Base-by-base conservation (phyloP, 257 asterid genomes). In the Euphrasia confusa region DNA sequence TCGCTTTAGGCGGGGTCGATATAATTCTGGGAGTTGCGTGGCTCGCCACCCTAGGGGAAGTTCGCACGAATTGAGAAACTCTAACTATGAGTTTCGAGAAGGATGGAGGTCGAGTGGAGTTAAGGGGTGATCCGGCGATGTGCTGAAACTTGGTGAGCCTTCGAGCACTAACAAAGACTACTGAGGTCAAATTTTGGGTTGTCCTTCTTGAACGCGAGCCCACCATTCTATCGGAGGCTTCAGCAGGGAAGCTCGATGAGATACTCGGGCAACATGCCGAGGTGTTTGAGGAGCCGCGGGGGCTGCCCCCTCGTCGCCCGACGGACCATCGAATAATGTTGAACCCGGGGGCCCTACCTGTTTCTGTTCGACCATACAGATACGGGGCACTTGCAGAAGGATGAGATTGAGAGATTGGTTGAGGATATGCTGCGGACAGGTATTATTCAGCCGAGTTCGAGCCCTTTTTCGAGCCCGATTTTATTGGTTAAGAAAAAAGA, bases 11-110 rank as follows among this genome's bases (percentile, higher is more conserved):
- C 9, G 62, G 45, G 18, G 62, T 57, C 3, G 62, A 30, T 12
- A 7, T 57, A 57, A 57, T 57, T 57, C 62, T 57, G 2, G 62
- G 62, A 32, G 62, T 57, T 13, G 26, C 24, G 17, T 30, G 62
- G 62, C 47, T 57, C 44, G 24, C 44, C 45, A 57, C 47, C 1
- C 11, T 57, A 45, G 62, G 60, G 7, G 60, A 55, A 21, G 40
- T 55, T 9, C 4, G 5, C 4, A 24, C 4, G 7, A 57, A 57
- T 57, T 57, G 10, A 45, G 45, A 28, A 26, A 12, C 24, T 9
- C 10, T 57, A 15, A 32, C 62, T 10, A 57, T 55, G 62, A 11
- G 26, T 32, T 28, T 57, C 24, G 26, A 30, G 9, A 15, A 14
- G 65, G 4, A 4, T 39, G 65, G 17, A 18, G 54, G 10, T 2